Evolutionary conservation across 768 basidiomycete species (phyloP), one percentile per base, ranked within the genome.

Genomic region (Leccinum fibrillosum): DNA sequence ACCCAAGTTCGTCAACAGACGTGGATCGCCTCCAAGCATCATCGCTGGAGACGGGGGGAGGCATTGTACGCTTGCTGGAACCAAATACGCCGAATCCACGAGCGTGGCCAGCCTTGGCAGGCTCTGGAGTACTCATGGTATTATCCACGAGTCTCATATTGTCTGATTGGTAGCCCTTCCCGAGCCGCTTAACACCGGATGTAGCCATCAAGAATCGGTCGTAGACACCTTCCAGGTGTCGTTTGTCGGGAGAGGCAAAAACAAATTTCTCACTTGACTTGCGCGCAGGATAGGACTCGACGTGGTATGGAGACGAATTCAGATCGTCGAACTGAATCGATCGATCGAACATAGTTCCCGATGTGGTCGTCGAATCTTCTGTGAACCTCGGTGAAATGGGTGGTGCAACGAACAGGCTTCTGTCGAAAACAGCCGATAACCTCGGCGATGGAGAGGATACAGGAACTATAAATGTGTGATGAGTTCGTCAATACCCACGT

Each of bases 121-220:
- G 57, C 17, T 73, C 73, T 21, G 57, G 19, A 17, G 63, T 57
- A 45, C 57, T 57, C 66, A 64, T 3, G 15, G 56, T 64, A 58
- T 77, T 76, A 5, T 70, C 70, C 42, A 79, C 66, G 3, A 83
- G 78, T 23, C 76, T 80, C 53, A 73, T 55, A 61, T 81, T 82
- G 53, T 89, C 83, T 2, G 89, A 91, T 71, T 92, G 88, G 64
- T 92, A 92, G 7, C 91, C 90, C 65, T 83, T 86, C 4, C 91
- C 91, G 8, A 88, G 74, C 28, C 90, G 88, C 66, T 86, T 91
- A 42, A 93, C 90, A 26, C 88, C 87, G 2, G 86, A 82, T 1
- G 88, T 89, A 11, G 89, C 86, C 87, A 91, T 89, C 28, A 92
- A 77, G 76, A 92, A 87, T 44, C 87, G 83, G 63, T 93, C 91